Evolutionary conservation across 192 early-diverging fungal species (phyloP), one percentile per base, ranked within the genome.

Genomic region (Linnemannia hyalina): DNA sequence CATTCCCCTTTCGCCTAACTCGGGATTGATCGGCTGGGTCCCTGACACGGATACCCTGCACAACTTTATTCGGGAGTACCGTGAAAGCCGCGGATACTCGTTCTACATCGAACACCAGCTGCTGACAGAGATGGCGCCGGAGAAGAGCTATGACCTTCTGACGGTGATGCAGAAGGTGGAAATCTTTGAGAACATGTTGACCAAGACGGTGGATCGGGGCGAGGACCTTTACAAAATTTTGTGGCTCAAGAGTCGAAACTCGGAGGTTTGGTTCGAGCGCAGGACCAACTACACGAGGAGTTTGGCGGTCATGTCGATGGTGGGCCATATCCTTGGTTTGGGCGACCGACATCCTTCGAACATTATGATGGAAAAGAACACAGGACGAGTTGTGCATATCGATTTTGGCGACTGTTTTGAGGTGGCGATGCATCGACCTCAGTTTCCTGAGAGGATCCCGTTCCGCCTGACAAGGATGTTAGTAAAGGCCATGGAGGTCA

Each of bases 341-440:
- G 98, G 98, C 4, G 98, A 99, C 90, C 89, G 98, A 5, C 98
- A 99, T 85, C 98, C 97, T 16, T 97, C 96, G 46, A 99, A 99
- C 83, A 90, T 99, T 29, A 97, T 99, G 97, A 85, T 99, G 52
- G 94, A 99, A 65, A 80, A 93, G 23, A 92, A 91, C n/a, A 95
- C 96, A 9, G 97, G 97, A 63, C 97, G 97, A 77, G 93, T 98
- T 8, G 94, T 99, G 15, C 98, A 99, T 81, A 98, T 99, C 85
- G 98, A 99, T 88, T 97, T 99, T 90, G 97, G 98, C 46, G 97
- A 98, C 80, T 99, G 97, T 89, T 99, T 99, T 77, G 97, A 99
- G 93, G 83, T 99, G 49, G 97, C 98, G 4, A 96, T 96, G 93
- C 95, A 98, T 78, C 94, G 99, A 70, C 96, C 98, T 29, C 96